These are phyloP conservation scores for Leptographium wingfieldii DNA, from an alignment of 2,329 filamentous ascomycete species.

Conservation along the genomic window DNA sequence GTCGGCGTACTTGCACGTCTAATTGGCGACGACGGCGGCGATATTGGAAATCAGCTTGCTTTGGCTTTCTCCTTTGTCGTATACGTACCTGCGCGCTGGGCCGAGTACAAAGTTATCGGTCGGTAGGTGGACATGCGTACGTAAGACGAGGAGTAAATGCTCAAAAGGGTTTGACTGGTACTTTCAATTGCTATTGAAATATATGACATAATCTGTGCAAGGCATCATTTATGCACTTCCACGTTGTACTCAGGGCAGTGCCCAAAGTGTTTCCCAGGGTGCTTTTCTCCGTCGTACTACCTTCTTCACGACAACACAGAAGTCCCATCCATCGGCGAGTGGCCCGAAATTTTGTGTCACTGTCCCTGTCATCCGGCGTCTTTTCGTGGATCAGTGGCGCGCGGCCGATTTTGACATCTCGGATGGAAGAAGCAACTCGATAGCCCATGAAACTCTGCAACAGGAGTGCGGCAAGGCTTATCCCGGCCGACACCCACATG, in stretches of 20 bases:
- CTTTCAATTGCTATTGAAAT: not conserved
- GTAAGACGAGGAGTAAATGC: not conserved
- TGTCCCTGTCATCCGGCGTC: not conserved
- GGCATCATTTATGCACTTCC: not conserved
- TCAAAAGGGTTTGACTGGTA: not conserved
- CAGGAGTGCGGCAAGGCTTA: conserved; percentile 55
- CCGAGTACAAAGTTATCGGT: conserved; percentile 34
- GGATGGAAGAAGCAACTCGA: conserved; percentile 46
- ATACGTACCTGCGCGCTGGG: conserved; percentile 33
- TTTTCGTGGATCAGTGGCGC: conserved; percentile 10
- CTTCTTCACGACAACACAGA: not conserved
- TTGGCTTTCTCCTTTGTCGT: conserved; percentile 33
- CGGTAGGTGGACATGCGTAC: conserved; percentile 14
- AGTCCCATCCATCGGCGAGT: not conserved
- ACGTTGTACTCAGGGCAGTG: not conserved
- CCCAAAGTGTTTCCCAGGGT: not conserved
- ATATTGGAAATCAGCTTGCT: conserved; percentile 39
- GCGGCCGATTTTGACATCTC: conserved; percentile 34
- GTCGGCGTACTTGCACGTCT: conserved; percentile 29
- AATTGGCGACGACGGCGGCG: conserved; percentile 32
- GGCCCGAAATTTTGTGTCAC: not conserved
- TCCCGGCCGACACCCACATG: conserved; percentile 71
- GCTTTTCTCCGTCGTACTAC: not conserved
- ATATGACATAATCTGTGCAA: not conserved
- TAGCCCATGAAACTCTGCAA: conserved; percentile 68